Conservation (phyloP, 2,329 filamentous ascomycete genomes). For the Colletotrichum plurivorum region DNA sequence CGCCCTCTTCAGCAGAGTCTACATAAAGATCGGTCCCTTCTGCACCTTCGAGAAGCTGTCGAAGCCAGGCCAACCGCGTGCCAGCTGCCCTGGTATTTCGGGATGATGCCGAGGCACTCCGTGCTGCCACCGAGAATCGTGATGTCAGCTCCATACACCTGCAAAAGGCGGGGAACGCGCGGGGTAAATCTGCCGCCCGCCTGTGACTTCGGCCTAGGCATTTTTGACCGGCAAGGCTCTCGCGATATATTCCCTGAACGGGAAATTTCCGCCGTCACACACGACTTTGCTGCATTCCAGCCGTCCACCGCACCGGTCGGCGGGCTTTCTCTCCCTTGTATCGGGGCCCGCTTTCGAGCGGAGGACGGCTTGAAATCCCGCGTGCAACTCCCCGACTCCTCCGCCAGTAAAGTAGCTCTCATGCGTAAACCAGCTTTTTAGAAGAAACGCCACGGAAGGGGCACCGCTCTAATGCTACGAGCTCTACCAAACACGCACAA, state of each 20-base stretch:
- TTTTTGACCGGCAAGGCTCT: background rate
- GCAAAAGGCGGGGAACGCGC: constrained; percentile 38
- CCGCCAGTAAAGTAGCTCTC: background rate
- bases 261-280: constrained; percentile 14
- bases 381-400: background rate
- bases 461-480: constrained; percentile 12
- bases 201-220: constrained; percentile 7
- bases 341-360: background rate
- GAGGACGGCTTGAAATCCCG: background rate
- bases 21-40: background rate
- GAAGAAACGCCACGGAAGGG: constrained; percentile 15
- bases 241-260: constrained; percentile 21
- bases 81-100: background rate
- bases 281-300: constrained; percentile 1
- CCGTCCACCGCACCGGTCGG: background rate
- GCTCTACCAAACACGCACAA: constrained; percentile 12
- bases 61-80: background rate
- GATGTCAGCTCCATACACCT: constrained; percentile 11
- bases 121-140: constrained; percentile 5
- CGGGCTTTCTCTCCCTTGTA: background rate
- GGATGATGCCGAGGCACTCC: constrained; percentile 33
- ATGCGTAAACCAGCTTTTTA: constrained; percentile 1
- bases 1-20: background rate
- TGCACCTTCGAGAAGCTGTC: background rate
- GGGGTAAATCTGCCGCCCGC: constrained; percentile 20